Conservation (phyloP, 1,284 basidiomycete genomes). For the Sporisorium reilianum region DNA sequence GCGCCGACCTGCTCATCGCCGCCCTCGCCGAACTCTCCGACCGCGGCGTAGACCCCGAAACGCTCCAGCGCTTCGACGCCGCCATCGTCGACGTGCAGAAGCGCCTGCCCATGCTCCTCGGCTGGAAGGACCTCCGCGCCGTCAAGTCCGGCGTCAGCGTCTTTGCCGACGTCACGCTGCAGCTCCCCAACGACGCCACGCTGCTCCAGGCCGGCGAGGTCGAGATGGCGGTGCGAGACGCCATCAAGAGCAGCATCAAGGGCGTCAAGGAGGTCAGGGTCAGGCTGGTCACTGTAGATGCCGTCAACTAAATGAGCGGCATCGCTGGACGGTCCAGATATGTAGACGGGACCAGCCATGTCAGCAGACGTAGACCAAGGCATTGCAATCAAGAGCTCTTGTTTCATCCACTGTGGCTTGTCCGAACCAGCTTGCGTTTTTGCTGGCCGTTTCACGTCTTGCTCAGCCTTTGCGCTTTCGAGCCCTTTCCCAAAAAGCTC, state of each 20-base stretch:
- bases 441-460: no score
- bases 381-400: no score
- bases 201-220: constrained; percentile 47
- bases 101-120: constrained; percentile 24
- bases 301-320: constrained; percentile 4
- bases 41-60: constrained; percentile 78
- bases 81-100: constrained; percentile 70
- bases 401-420: no score
- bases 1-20: constrained; percentile 78
- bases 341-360: neutral
- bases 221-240: constrained; percentile 42
- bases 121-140: constrained; percentile 56
- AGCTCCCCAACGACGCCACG: constrained; percentile 44
- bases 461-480: no score
- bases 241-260: constrained; percentile 31
- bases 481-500: no score
- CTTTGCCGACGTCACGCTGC: constrained; percentile 61
- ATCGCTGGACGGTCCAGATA: no score
- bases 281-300: constrained; percentile 44
- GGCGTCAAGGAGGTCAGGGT: constrained; percentile 60
- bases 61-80: constrained; percentile 74
- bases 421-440: no score
- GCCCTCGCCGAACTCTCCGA: constrained; percentile 88
- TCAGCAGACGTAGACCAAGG: no score
- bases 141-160: constrained; percentile 61